Evolutionary conservation across 106 monocot species (phyloP), one percentile per base, ranked within the genome.

Genomic region (Platanthera guangdongensis): DNA sequence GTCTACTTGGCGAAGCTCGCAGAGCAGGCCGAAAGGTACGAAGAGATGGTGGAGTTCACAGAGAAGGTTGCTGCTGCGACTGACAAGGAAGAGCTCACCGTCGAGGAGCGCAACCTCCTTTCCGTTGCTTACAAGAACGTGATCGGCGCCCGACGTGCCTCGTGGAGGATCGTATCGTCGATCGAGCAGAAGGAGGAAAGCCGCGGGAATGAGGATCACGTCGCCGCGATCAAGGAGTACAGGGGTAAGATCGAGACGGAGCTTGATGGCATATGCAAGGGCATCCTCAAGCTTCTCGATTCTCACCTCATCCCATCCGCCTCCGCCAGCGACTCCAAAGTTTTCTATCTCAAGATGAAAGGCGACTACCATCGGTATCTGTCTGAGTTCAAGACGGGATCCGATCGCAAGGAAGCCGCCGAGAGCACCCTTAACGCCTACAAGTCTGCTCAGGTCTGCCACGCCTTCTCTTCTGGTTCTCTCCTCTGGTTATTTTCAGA

Each of bases 1-100:
- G 75, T 81, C 47, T 81, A 81, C 80, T 54, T 81, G 75, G 80
- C 80, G 80, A 81, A 81, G 70, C 80, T 81, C n/a, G 80, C 80
- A 19, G 80, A 81, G 75, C 80, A 81, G 52, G 80, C 80, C 1
- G 75, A 81, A 74, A 75, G 80, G 55, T 81, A 81, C 69, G 80
- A 81, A 74, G 80, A 81, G 68, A 81, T 81, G 80, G 80, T 81
- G 52, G 75, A 75, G 69, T 81, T 81, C 75, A 81, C 74, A 55
- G 80, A 81, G 55, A 81, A 81, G 73, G 80, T 81, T 7, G 69
- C 80, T 3, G 75, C 68, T 6, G 30, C 75, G 19, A 69, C 70
- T 7, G 51, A 68, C 18, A 54, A 53, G 14, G 80, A 73, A 45
- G 80, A 81, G 80, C 80, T 81, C 14, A 69, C 75, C 45, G 80